Evolutionary conservation across 2,329 filamentous ascomycete species (phyloP), one percentile per base, ranked within the genome.

Genomic region (Blastomyces emzantsi): DNA sequence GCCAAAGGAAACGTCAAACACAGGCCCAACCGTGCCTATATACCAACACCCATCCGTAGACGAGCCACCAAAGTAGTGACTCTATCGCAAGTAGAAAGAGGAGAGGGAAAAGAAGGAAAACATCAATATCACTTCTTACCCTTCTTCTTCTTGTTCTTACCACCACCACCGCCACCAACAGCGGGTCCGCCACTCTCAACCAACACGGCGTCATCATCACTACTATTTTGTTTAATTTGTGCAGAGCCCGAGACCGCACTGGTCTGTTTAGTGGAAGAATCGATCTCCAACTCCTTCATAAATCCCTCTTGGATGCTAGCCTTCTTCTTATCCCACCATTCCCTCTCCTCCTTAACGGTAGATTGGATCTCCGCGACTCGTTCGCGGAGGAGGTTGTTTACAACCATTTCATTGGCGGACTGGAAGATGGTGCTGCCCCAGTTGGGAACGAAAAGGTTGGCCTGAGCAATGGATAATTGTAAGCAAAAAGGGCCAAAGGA

Each of bases 381-480:
- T 68, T 87, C 82, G 68, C 91, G 89, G 72, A 96, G 83, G 57
- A 87, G 79, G 52, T 85, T 84, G 78, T 97, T 97, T 73, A 91
- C 88, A 64, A 89, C 87, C 77, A 99, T 97, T 77, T 99, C 94
- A 77, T 96, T 96, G 63, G 94, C 94, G 56, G 90, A 92, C 77
- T 99, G 94, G 84, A 99, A 99, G 75, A 99, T 97, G 63, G 85
- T 86, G 73, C 94, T 88, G 66, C 94, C 94, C 94, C 94, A 99
- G 75, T 88, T 88, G 59, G 90, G 88, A 1, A 86, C 83, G 67
- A 97, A 89, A 25, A 90, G 92, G 74, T 97, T 97, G 71, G 95
- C 94, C 91, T 97, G 68, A 33, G 57, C 47, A 39, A n/a, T 30
- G 61, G 52, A 56, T 52, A 33, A 9, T 22, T 49, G 22, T 45